phyloP scores from a whole-genome alignment of 1,284 basidiomycete genomes.

The Malassezia caprae region DNA sequence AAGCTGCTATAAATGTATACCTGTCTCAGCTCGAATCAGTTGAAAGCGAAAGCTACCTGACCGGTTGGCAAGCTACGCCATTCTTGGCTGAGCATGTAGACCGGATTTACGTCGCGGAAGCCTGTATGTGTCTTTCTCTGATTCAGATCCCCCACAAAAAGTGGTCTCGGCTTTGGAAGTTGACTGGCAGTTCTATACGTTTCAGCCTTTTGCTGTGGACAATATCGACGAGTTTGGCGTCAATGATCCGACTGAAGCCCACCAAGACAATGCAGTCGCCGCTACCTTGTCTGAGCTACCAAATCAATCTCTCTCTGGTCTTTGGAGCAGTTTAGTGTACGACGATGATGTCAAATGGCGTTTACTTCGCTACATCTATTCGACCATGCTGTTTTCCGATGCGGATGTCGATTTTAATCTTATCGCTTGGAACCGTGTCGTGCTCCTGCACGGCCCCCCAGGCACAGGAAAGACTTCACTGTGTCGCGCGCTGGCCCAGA shows the following conservation, averaged over 20 bases:
- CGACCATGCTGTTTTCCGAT: conserved; percentile 80
- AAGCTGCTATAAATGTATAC: background rate
- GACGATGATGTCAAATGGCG: conserved; percentile 76
- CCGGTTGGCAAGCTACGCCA: background rate
- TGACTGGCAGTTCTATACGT: conserved; percentile 57
- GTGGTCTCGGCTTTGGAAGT: background rate
- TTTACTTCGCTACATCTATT: conserved; percentile 84
- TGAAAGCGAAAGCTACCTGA: background rate
- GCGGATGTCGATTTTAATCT: conserved; percentile 80
- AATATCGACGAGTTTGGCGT: conserved; percentile 69
- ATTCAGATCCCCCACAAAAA: background rate
- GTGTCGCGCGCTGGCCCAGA: conserved; percentile 87
- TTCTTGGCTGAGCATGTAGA: conserved; percentile 65
- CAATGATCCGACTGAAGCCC: conserved; percentile 53
- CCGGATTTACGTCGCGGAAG: conserved; percentile 64
- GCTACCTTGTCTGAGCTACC: conserved; percentile 79
- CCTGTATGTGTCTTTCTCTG: conserved; percentile 42
- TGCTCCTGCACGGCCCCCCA: conserved; percentile 88
- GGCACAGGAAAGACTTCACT: conserved; percentile 96
- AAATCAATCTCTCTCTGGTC: conserved; percentile 67
- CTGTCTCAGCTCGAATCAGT: background rate
- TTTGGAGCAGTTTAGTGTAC: conserved; percentile 75
- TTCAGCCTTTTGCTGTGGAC: conserved; percentile 64
- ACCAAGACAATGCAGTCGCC: conserved; percentile 58
- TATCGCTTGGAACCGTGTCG: conserved; percentile 86